Evolutionary conservation across 139 green algal genomes (phyloP), one percentile per base, ranked within the genome.

Genomic region (Picochlorum sp.): DNA sequence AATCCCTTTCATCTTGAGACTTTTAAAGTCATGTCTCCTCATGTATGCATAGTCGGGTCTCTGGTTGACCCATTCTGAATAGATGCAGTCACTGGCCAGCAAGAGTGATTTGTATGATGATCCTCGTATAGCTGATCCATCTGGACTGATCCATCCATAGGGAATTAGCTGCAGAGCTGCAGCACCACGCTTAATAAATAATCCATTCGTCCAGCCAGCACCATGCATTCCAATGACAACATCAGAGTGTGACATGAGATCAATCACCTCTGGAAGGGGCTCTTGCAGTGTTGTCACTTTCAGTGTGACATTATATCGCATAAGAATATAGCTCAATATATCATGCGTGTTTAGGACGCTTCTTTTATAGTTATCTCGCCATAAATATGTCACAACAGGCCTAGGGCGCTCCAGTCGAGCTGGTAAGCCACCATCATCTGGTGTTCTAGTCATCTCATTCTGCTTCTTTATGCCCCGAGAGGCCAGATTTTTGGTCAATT

Each of bases 121-220:
- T 16, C 65, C 71, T 8, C 65, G 56, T 24, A 77, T 69, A 2
- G 61, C 64, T 3, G 32, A 20, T 18, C 63, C 63, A 61, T 68
- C 49, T 10, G 26, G n/a, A 57, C 70, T 58, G 10, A 59, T 44
- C 71, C 71, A 77, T 23, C 71, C 71, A 64, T 77, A 77, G 0
- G 71, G 71, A 51, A 41, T 62, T 30, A 77, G 59, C 50, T 75
- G 34, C 21, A 66, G 34, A 20, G 15, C 49, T 5, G 45, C 58
- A 3, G 72, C 68, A 18, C 72, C 68, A 38, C 58, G 69, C 56
- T 79, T 79, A 49, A 77, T 54, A 56, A 72, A 78, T 49, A 78
- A 46, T n/a, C 38, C 68, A 26, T 78, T 78, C 49, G 72, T 78
- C 72, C 68, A 77, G 5, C 66, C 72, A 3, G 72, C 72, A 23